Conservation (phyloP, 1,284 basidiomycete genomes). For the Cryptococcus depauperatus region DNA sequence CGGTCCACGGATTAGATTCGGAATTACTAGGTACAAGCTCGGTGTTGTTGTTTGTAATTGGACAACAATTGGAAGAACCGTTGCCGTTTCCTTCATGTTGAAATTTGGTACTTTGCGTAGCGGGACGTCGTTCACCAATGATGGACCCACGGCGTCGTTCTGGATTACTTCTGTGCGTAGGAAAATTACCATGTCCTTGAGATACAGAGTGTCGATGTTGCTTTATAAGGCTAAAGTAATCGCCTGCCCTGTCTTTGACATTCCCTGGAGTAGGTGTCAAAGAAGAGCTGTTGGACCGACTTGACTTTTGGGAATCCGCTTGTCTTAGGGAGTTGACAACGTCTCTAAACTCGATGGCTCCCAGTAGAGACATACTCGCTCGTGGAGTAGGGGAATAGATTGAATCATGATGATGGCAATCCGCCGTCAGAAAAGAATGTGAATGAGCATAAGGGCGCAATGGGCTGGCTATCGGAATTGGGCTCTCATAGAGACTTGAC, state of each 20-base stretch:
- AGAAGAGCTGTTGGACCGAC: slow-evolving; percentile 13
- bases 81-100: too few relatives aligned
- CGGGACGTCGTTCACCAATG: neutral
- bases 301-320: slow-evolving; percentile 22
- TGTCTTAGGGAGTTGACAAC: slow-evolving; percentile 71
- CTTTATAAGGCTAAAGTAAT: slow-evolving; percentile 19
- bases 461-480: too few relatives aligned
- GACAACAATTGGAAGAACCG: too few relatives aligned
- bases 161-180: too few relatives aligned
- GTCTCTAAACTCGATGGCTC: slow-evolving; percentile 86
- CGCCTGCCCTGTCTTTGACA: slow-evolving; percentile 4
- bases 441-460: too few relatives aligned
- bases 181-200: neutral
- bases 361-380: slow-evolving; percentile 67
- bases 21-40: too few relatives aligned
- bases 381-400: slow-evolving; percentile 35
- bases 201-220: slow-evolving; percentile 15
- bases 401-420: slow-evolving; percentile 11
- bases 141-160: too few relatives aligned
- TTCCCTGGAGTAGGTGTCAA: slow-evolving; percentile 5
- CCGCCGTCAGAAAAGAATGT: too few relatives aligned
- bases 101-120: too few relatives aligned
- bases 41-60: too few relatives aligned
- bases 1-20: slow-evolving; percentile 30
- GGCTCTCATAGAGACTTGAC: neutral